Evolutionary conservation across 2,329 filamentous ascomycete genomes (phyloP), one percentile per base, ranked within the genome.

Genomic region (Botrytis fragariae): DNA sequence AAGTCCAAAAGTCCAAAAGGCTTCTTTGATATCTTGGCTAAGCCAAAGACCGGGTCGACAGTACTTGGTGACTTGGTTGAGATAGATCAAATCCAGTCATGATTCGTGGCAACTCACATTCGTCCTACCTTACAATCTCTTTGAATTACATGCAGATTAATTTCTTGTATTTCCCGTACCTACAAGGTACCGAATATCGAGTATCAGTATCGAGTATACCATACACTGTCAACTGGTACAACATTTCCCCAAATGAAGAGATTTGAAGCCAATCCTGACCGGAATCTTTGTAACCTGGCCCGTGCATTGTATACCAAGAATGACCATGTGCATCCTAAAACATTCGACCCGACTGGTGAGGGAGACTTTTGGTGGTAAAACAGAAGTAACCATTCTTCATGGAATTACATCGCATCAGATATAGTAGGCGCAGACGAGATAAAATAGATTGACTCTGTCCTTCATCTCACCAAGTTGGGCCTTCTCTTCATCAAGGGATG

Each of bases 11-110:
- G 29, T 39, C 32, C 35, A 67, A 29, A 54, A 20, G 20, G 60
- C 60, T 65, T 32, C 61, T 45, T 37, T 29, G 59, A 72, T 44
- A 32, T 60, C 71, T 72, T 72, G 71, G 62, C 71, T 61, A 69
- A 72, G 62, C 71, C 70, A 72, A 48, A 25, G 70, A 72, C 70
- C 70, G 70, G 70, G 70, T 72, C n/a, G 61, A 35, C 44, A 59
- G 44, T 65, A 72, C 39, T 65, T 51, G 64, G 45, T 65, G 32
- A 67, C 63, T 72, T 48, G 37, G 39, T 20, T 32, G 70, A 45
- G 48, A 67, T 60, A 37, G 48, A 57, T 29, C 51, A 10, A 54
- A 29, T 16, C n/a, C 14, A 54, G 39, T 32, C 29, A 42, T 65
- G 69, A 71, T 71, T 64, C 45, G 60, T 44, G 42, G 18, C 32